phyloP scores from a whole-genome alignment of 192 early-diverging fungal species.

The Physocladia obscura region DNA sequence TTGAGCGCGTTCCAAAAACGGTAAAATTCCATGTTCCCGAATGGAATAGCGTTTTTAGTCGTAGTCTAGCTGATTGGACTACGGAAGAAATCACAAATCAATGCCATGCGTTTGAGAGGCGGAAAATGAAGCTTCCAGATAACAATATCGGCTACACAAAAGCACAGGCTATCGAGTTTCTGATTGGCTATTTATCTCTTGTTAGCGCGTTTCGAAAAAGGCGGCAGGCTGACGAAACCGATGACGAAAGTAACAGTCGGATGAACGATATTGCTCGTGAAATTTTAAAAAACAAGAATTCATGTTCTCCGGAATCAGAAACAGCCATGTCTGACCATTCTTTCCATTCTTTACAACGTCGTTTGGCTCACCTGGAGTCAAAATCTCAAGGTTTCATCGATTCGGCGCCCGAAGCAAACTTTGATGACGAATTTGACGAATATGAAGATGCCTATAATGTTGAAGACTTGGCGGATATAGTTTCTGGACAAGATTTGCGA shows the following conservation, averaged over 20 bases:
- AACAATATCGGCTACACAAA: background rate
- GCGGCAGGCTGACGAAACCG: no score
- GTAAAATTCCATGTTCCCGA: background rate
- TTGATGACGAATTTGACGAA: background rate
- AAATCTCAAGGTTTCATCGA: no score
- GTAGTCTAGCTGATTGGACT: background rate
- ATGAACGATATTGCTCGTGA: no score
- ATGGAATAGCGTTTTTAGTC: background rate
- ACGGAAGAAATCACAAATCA: background rate
- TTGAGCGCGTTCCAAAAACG: background rate
- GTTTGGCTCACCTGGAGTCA: background rate
- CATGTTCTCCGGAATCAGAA: background rate
- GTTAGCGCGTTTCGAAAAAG: background rate
- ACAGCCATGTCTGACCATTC: conserved; percentile 7
- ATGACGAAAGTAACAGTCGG: no score
- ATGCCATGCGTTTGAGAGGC: background rate
- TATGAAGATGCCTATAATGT: background rate
- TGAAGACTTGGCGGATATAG: conserved; percentile 8
- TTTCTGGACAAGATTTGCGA: background rate
- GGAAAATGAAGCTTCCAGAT: conserved; percentile 6
- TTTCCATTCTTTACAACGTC: background rate
- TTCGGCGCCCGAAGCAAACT: background rate
- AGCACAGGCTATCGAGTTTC: background rate
- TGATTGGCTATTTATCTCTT: background rate
- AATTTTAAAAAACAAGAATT: no score